Conservation (phyloP, 306 rosid species). For the Prunus dulcis region DNA sequence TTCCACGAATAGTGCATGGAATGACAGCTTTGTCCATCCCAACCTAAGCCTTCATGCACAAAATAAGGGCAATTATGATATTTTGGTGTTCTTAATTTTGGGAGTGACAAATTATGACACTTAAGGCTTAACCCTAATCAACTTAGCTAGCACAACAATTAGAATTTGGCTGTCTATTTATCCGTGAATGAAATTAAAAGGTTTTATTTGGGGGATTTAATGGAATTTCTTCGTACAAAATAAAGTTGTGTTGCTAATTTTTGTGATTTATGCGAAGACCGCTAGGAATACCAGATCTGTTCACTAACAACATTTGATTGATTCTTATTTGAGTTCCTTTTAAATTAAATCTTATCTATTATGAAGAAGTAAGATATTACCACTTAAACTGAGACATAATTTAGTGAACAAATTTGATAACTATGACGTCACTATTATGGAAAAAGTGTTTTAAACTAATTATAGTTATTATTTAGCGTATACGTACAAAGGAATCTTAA, state of each 20-base stretch:
- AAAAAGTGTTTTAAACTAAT: neutral
- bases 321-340: neutral
- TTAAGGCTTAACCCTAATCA: neutral
- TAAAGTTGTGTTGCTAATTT: neutral
- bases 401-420: neutral
- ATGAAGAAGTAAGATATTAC: too few relatives aligned
- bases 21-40: conserved; percentile 12
- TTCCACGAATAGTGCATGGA: neutral
- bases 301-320: neutral
- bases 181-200: neutral
- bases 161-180: neutral
- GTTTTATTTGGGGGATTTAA: neutral
- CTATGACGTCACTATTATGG: neutral
- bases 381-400: too few relatives aligned
- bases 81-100: neutral
- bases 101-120: neutral
- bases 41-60: neutral
- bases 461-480: neutral
- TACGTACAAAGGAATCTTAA: neutral
- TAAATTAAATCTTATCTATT: neutral
- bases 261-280: neutral
- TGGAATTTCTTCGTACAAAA: neutral
- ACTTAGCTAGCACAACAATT: neutral
- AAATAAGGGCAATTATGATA: conserved; percentile 9
- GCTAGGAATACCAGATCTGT: neutral